Conservation (phyloP, 2,329 filamentous ascomycete species). For the Aureobasidium uvarum region DNA sequence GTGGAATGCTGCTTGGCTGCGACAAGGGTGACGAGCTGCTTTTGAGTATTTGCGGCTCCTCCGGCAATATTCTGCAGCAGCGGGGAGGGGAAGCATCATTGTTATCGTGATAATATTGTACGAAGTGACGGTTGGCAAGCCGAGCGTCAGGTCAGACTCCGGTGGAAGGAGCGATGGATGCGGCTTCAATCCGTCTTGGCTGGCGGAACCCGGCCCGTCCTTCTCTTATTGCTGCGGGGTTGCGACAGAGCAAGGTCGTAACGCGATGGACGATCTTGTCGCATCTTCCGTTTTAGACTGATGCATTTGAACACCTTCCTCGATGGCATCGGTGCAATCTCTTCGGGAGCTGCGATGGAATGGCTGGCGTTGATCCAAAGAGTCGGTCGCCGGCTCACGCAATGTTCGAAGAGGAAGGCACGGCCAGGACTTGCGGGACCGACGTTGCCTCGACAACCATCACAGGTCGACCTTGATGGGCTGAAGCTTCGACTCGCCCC, state of each 20-base stretch:
- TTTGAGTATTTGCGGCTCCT: background rate
- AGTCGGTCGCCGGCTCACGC: too few relatives aligned
- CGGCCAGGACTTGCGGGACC: background rate
- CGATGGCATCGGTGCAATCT: too few relatives aligned
- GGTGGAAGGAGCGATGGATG: background rate
- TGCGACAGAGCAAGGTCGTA: too few relatives aligned
- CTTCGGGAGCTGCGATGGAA: too few relatives aligned
- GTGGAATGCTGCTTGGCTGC: background rate
- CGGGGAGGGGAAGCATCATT: background rate
- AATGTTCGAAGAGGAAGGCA: background rate
- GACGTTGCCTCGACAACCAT: background rate
- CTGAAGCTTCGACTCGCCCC: background rate
- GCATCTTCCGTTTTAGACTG: too few relatives aligned
- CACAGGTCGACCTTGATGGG: background rate
- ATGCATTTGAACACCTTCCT: too few relatives aligned
- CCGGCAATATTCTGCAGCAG: background rate
- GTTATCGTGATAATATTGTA: background rate
- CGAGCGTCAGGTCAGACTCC: background rate
- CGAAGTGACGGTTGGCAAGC: background rate
- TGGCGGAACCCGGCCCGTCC: constrained; percentile 15
- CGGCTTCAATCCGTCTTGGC: constrained; percentile 17
- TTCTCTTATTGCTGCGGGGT: background rate
- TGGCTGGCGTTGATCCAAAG: too few relatives aligned
- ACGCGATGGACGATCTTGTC: too few relatives aligned
- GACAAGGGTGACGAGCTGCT: background rate